Base-by-base conservation (phyloP, 139 green algal genomes). In the Trebouxia sp. region DNA sequence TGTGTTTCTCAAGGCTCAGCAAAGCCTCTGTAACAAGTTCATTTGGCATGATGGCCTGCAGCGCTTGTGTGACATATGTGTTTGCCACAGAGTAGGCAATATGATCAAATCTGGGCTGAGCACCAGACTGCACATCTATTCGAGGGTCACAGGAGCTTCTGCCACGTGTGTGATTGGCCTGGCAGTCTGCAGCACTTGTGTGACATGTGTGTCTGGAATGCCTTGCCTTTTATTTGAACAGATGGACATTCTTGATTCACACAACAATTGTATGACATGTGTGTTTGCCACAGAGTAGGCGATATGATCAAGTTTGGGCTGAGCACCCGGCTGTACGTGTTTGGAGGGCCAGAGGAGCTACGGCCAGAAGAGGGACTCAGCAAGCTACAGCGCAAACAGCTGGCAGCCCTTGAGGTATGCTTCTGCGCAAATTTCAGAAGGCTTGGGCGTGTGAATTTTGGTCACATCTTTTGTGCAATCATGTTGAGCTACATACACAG, bases 221-320 rank as follows among this genome's bases (percentile, higher is more conserved):
- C n/a, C n/a, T n/a, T n/a, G n/a, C n/a, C n/a, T n/a, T n/a, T n/a
- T n/a, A n/a, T n/a, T n/a, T n/a, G n/a, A n/a, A n/a, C n/a, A n/a
- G n/a, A n/a, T n/a, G n/a, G n/a, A n/a, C n/a, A n/a, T n/a, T n/a
- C n/a, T n/a, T n/a, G n/a, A n/a, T n/a, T n/a, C n/a, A n/a, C n/a
- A n/a, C n/a, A n/a, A n/a, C n/a, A n/a, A n/a, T n/a, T 58, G 50
- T 22, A 58, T 3, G 5, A 1, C 50, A 28, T 58, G 50, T 53
- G 35, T 0, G 1, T 10, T 43, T 42, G 58, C 17, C 55, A 65
- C 83, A 92, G 87, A 78, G 93, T 97, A 55, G 94, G 94, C 8
- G 92, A 97, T 86, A 89, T 94, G 28, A 75, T 98, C 22, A 87
- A 84, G 26, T 96, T 98, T 84, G 95, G 95, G 24, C 80, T 91